A percentile compares a stretch with the other conserved stretches of the same genome.
Conservation (phyloP, 768 basidiomycete species). For the Leccinum variicolor region DNA sequence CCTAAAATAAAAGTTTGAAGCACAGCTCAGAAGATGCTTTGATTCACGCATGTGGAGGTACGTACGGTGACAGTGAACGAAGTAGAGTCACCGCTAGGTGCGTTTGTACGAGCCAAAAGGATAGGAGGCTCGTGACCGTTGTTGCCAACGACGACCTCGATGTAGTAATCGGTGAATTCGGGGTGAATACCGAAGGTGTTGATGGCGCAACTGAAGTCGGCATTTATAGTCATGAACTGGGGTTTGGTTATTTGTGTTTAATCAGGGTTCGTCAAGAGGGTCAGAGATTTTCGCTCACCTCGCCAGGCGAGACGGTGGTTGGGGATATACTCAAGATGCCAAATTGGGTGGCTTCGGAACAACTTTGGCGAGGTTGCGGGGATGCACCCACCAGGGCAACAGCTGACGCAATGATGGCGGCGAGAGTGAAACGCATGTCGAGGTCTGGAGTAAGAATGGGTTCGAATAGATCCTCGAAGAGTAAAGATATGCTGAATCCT, state of each 20-base stretch:
- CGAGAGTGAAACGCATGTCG: not conserved
- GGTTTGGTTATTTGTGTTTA: not conserved
- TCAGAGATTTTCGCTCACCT: slow-evolving; percentile 12
- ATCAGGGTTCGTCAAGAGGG: not conserved
- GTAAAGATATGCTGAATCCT: not conserved
- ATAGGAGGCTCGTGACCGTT: slow-evolving; percentile 32
- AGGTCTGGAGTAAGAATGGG: not conserved
- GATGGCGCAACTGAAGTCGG: slow-evolving; percentile 29
- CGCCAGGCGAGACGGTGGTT: slow-evolving; percentile 20
- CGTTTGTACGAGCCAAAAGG: slow-evolving; percentile 11
- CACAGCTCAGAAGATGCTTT: slow-evolving; percentile 1
- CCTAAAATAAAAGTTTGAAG: slow-evolving; percentile 8
- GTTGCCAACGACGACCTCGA: slow-evolving; percentile 29
- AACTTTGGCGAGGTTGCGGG: slow-evolving; percentile 20
- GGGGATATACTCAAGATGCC: slow-evolving; percentile 21
- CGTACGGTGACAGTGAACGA: not conserved
- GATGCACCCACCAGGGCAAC: slow-evolving; percentile 14
- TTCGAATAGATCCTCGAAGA: not conserved
- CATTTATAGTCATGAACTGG: slow-evolving; percentile 19
- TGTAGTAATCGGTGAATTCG: slow-evolving; percentile 16
- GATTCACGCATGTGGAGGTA: not conserved
- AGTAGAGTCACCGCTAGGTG: not conserved
- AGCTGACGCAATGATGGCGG: slow-evolving; percentile 6
- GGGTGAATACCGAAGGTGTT: slow-evolving; percentile 15
- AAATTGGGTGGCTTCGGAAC: slow-evolving; percentile 21